Evolutionary conservation across 192 early-diverging fungal species (phyloP).

Genomic region (Coemansia sp.): DNA sequence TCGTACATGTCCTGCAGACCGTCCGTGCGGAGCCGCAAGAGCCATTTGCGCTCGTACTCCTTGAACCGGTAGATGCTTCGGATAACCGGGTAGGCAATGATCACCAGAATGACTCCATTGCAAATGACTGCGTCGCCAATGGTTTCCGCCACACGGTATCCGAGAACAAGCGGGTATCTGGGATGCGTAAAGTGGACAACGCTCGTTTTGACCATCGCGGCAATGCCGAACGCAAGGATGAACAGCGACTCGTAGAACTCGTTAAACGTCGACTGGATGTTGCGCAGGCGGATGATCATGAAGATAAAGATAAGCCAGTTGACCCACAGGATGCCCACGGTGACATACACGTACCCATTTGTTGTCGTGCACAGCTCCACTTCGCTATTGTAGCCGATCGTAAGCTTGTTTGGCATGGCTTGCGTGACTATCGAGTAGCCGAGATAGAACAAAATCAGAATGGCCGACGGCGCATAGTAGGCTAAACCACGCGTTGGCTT

Average conservation of each 20-base stretch:
- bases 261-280: constrained; percentile 28
- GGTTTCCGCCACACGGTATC: constrained; percentile 14
- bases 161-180: constrained; percentile 7
- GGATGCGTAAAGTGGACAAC: constrained; percentile 10
- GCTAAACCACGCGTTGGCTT: neutral
- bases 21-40: constrained; percentile 9
- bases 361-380: constrained; percentile 18
- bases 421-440: constrained; percentile 9
- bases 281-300: constrained; percentile 17
- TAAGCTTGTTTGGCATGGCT: neutral
- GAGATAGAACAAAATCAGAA: neutral
- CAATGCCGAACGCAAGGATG: constrained; percentile 14
- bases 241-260: constrained; percentile 22
- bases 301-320: constrained; percentile 16
- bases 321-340: constrained; percentile 18
- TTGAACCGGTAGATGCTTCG: constrained; percentile 11
- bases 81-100: constrained; percentile 17
- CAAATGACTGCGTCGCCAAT: constrained; percentile 10
- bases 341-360: constrained; percentile 13
- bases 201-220: constrained; percentile 23
- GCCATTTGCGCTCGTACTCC: constrained; percentile 31
- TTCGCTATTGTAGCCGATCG: constrained; percentile 4
- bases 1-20: constrained; percentile 18
- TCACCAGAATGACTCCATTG: constrained; percentile 19
- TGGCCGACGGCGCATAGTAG: constrained; percentile 13